These are phyloP conservation scores for Planoprotostelium fungivorum DNA, from an alignment of 78 protist species.

Conservation along the genomic window DNA sequence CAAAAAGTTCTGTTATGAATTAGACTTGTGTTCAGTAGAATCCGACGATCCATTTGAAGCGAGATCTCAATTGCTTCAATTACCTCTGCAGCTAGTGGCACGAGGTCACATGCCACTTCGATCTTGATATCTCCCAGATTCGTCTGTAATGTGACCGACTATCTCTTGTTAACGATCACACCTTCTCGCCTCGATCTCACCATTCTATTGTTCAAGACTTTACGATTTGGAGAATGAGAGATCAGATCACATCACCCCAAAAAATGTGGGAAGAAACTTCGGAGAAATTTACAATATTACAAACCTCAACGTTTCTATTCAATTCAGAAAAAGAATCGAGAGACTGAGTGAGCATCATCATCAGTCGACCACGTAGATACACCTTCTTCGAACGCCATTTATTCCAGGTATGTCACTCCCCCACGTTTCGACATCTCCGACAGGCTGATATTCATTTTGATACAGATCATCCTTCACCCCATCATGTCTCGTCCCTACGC, in stretches of 20 bases:
- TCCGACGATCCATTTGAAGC: not conserved
- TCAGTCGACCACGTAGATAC: too few relatives aligned
- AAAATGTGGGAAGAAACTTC: not conserved
- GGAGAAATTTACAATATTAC: not conserved
- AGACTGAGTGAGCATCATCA: too few relatives aligned
- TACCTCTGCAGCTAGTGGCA: conserved; percentile 65
- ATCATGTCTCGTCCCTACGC: not conserved
- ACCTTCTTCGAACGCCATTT: too few relatives aligned
- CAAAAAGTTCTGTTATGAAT: conserved; percentile 69
- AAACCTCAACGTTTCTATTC: not conserved
- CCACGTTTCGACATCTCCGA: not conserved
- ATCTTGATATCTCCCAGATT: conserved; percentile 84
- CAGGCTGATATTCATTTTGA: not conserved
- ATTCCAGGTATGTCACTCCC: not conserved
- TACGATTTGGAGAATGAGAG: not conserved
- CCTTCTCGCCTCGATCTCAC: too few relatives aligned
- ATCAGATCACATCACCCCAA: not conserved
- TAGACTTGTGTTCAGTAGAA: not conserved
- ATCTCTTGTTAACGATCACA: not conserved
- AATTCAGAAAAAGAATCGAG: too few relatives aligned
- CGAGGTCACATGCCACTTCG: conserved; percentile 76
- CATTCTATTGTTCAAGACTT: too few relatives aligned
- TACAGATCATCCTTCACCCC: too few relatives aligned
- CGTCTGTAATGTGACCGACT: conserved; percentile 84
- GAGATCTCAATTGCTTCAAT: not conserved